Conservation (phyloP, 805 yeast genomes). For the Alloascoidea africana region DNA sequence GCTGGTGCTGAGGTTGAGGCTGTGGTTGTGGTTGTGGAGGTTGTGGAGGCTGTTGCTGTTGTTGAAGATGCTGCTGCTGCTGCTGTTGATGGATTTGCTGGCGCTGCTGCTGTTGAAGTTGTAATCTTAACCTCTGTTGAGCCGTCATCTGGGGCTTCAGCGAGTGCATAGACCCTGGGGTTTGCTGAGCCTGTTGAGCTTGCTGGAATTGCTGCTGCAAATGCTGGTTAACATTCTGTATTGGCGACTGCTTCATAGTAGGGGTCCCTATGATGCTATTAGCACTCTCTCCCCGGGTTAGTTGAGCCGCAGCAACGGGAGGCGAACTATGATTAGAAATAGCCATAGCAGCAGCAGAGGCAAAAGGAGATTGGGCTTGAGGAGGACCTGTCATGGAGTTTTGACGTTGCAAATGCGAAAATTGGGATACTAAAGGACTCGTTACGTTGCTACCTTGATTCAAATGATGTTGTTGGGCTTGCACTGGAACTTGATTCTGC, state of each 20-base stretch:
- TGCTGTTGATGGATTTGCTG: too few relatives aligned
- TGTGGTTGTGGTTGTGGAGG: slow-evolving; percentile 3
- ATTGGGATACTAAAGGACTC: too few relatives aligned
- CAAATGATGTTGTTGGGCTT: slow-evolving; percentile 3
- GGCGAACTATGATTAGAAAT: too few relatives aligned
- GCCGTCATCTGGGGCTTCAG: slow-evolving; percentile 3
- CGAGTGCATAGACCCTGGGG: slow-evolving; percentile 5
- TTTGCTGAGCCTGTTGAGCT: slow-evolving; percentile 6
- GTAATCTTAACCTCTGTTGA: slow-evolving; percentile 1
- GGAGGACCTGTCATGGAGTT: too few relatives aligned
- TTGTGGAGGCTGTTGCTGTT: slow-evolving; percentile 8
- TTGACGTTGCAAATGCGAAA: too few relatives aligned
- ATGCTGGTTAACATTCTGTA: too few relatives aligned
- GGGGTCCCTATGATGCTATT: slow-evolving; percentile 4
- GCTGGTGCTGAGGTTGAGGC: slow-evolving; percentile 3
- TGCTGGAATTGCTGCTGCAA: slow-evolving; percentile 4
- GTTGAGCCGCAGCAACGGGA: slow-evolving; percentile 4
- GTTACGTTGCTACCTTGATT: too few relatives aligned
- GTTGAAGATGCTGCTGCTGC: slow-evolving; percentile 10
- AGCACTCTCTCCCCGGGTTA: not conserved
- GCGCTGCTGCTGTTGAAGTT: too few relatives aligned
- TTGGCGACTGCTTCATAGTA: too few relatives aligned
- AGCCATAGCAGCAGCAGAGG: slow-evolving; percentile 3
- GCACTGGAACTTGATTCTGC: slow-evolving; percentile 5
- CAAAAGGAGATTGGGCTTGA: not conserved